A percentile compares a stretch with the other conserved stretches of the same genome.
Evolutionary conservation across 179 eudicot genomes (phyloP).

Genomic region (Beta macrorhiza): DNA sequence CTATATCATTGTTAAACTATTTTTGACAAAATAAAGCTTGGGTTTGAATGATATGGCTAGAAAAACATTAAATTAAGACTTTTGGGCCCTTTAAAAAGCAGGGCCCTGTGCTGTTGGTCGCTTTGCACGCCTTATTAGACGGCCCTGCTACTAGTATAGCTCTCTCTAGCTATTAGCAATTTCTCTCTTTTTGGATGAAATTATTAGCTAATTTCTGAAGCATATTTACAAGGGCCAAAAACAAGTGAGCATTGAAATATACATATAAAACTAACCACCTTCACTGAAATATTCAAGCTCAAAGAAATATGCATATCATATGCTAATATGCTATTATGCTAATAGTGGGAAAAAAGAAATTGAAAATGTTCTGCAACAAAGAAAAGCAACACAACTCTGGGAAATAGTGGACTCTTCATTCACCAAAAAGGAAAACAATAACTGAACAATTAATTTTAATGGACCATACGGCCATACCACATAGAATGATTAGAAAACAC

Average conservation of each 20-base stretch:
- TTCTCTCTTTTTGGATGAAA: too few species aligned
- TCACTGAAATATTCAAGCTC: background rate
- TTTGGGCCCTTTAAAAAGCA: too few species aligned
- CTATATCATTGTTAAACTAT: too few species aligned
- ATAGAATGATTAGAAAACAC: constrained; percentile 3
- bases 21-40: too few species aligned
- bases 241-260: background rate
- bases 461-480: background rate
- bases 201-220: too few species aligned
- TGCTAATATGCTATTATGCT: background rate
- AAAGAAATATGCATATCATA: background rate
- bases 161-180: too few species aligned
- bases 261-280: background rate
- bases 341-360: constrained; percentile 1
- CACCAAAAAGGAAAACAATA: background rate
- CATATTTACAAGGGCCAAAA: too few species aligned
- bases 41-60: too few species aligned
- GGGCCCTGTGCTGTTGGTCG: too few species aligned
- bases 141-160: too few species aligned
- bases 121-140: too few species aligned
- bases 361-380: background rate
- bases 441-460: background rate
- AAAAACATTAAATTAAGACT: too few species aligned
- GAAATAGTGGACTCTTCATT: background rate
- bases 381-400: background rate